Conservation (phyloP, 306 rosid genomes). For the Nissolia schottii region DNA sequence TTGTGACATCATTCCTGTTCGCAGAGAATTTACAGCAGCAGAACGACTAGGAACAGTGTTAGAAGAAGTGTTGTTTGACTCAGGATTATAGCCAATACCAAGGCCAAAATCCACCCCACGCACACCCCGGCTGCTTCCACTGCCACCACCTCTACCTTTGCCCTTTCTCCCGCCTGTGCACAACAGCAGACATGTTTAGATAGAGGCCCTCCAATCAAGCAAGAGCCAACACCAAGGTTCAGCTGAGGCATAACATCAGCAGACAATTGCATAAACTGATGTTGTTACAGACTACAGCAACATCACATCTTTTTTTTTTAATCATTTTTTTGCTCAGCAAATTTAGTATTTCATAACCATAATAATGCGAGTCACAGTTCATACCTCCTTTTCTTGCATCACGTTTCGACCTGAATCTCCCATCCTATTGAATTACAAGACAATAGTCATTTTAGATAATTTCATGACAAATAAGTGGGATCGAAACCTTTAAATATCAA, state of each 20-base stretch:
- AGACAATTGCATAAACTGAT: background rate
- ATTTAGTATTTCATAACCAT: background rate
- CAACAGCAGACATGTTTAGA: conserved; percentile 9
- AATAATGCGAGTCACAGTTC: conserved; percentile 8
- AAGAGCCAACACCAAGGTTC: background rate
- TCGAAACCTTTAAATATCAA: conserved; percentile 12
- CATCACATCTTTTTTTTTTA: background rate
- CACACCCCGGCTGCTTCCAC: conserved; percentile 67
- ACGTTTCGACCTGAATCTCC: conserved; percentile 96
- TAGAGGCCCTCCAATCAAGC: background rate
- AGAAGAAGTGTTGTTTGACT: conserved; percentile 50
- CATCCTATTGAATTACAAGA: conserved; percentile 62
- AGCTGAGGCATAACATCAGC: background rate
- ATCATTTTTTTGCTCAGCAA: background rate
- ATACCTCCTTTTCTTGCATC: conserved; percentile 97
- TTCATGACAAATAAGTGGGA: conserved; percentile 16
- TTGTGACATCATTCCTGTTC: conserved; percentile 90
- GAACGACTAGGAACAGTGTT: conserved; percentile 60
- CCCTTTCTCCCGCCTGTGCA: conserved; percentile 86
- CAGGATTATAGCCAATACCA: conserved; percentile 84
- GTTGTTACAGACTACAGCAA: conserved; percentile 3
- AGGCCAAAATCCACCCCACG: conserved; percentile 97
- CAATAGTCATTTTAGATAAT: conserved; percentile 25
- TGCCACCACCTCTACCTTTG: conserved; percentile 63
- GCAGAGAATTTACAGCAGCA: conserved; percentile 67